Base-by-base conservation (phyloP, 495 filamentous ascomycete genomes). In the Talaromyces wortmannii region DNA sequence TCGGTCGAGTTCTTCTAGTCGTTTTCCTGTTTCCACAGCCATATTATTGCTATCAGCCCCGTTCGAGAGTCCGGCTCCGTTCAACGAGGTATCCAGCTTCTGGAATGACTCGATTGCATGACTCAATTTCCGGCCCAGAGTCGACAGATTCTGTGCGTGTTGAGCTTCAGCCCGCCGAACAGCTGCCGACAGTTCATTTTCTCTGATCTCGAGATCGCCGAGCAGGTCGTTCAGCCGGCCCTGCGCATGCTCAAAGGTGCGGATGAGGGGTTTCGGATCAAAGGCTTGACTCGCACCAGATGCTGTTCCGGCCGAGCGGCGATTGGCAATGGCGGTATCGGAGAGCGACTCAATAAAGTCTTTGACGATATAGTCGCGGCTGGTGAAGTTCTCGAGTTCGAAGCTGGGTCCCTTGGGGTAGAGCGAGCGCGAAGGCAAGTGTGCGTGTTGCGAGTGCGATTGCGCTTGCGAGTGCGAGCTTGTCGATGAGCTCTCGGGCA, bases 311-410 rank as follows among this genome's bases (percentile, higher is more conserved):
- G 63, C 56, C 15, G 91, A 95, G 48, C 89, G 87, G 53, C 92
- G 89, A 60, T 80, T 85, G 32, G 91, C 85, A 33, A 89, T 78
- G 32, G 91, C 87, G 50, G 75, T 87, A 53, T 97, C 92, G 52
- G 92, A 92, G 57, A 99, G 88, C 8, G 85, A 77, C 64, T 99
- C 95, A 57, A 99, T 84, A 62, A 99, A 97, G 69, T 97, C 95
- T 63, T 94, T 90, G 57, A 96, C 95, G 58, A 97, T 96, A 71
- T 96, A 99, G 73, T 97, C 94, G 17, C 78, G 78, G 55, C 75
- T 71, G 46, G 90, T 92, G 76, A 97, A 96, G 69, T 89, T 89
- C 17, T 95, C 90, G 59, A 95, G 78, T 6, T 83, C 88, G 74
- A 95, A 95, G 68, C 78, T 83, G 46, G 88, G 89, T 17, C 87